A percentile compares a stretch with the other conserved stretches of the same genome.
These are phyloP conservation scores for Allium fistulosum DNA, from an alignment of 106 monocot genomes.

Conservation along the genomic window DNA sequence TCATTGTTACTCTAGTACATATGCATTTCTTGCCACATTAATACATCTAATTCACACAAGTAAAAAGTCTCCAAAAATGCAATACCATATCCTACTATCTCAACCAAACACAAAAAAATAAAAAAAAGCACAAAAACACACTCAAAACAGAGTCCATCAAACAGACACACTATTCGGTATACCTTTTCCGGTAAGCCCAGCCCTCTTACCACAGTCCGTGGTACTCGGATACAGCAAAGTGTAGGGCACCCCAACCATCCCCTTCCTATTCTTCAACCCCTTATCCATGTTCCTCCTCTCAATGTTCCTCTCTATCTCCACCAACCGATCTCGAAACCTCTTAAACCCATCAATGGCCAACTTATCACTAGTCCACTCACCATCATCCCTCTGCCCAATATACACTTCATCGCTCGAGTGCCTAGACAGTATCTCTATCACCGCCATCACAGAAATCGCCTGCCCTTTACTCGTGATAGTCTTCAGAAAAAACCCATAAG, in stretches of 20 bases:
- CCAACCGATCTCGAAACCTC: conserved; percentile 23
- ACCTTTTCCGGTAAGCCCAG: conserved; percentile 23
- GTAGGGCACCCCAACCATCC: conserved; percentile 33
- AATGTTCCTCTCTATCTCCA: conserved; percentile 31
- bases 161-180: conserved; percentile 39
- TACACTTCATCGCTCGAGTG: conserved; percentile 78
- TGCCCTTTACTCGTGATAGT: conserved; percentile 49
- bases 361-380: conserved; percentile 60
- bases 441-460: conserved; percentile 34
- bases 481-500: conserved; percentile 37
- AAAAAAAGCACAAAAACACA: no score
- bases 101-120: no score
- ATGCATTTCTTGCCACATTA: no score
- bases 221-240: conserved; percentile 30
- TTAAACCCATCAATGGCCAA: conserved; percentile 36
- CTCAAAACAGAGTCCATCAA: not conserved
- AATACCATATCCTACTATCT: no score
- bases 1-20: no score
- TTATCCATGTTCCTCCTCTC: conserved; percentile 21
- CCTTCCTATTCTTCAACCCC: conserved; percentile 37
- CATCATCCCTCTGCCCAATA: conserved; percentile 40
- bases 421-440: conserved; percentile 60
- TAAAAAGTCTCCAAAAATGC: no score
- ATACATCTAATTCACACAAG: no score
- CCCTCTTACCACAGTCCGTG: not conserved